Percentiles rank a stretch among this genome's conserved stretches.
Conservation (phyloP, 2,329 filamentous ascomycete species). For the Phaeophleospora eucalypticola region DNA sequence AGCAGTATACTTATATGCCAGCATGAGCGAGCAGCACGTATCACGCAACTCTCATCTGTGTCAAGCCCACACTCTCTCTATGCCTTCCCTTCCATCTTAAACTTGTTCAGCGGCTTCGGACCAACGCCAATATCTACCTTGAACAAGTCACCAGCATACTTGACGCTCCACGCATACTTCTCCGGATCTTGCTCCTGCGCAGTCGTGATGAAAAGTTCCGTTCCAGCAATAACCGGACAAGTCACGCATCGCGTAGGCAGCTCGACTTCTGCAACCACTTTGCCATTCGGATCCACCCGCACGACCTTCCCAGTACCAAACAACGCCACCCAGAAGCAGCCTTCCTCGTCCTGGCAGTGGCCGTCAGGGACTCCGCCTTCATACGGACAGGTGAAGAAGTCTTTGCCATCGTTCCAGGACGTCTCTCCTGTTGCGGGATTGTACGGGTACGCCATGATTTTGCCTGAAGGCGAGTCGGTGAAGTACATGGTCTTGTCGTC, state of each 20-base stretch:
- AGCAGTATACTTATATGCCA: no score
- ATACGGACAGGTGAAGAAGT: slow-evolving; percentile 66
- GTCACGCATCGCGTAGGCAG: slow-evolving; percentile 77
- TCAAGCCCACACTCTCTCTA: not conserved
- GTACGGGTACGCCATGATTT: slow-evolving; percentile 74
- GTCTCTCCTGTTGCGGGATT: slow-evolving; percentile 59
- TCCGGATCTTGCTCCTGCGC: slow-evolving; percentile 66
- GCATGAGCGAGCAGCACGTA: no score
- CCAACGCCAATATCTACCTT: slow-evolving; percentile 69
- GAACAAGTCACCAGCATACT: slow-evolving; percentile 68
- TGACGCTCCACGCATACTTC: slow-evolving; percentile 57
- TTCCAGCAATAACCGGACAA: slow-evolving; percentile 74
- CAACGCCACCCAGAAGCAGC: slow-evolving; percentile 85
- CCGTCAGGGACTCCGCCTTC: slow-evolving; percentile 71
- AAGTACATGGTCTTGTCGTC: slow-evolving; percentile 74
- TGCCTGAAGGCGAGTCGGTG: slow-evolving; percentile 69
- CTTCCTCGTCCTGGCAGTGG: slow-evolving; percentile 76
- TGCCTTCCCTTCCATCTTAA: slow-evolving; percentile 42
- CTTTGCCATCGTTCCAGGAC: slow-evolving; percentile 61
- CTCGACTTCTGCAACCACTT: slow-evolving; percentile 68
- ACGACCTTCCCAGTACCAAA: slow-evolving; percentile 74
- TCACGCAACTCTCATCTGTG: no score
- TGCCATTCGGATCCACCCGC: slow-evolving; percentile 65
- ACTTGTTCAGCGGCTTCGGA: slow-evolving; percentile 62
- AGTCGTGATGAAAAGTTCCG: slow-evolving; percentile 72